Percentiles rank a stretch among this genome's conserved stretches.
Conservation (phyloP, 371 early-diverging fungal genomes). For the Mortierella sp. region DNA sequence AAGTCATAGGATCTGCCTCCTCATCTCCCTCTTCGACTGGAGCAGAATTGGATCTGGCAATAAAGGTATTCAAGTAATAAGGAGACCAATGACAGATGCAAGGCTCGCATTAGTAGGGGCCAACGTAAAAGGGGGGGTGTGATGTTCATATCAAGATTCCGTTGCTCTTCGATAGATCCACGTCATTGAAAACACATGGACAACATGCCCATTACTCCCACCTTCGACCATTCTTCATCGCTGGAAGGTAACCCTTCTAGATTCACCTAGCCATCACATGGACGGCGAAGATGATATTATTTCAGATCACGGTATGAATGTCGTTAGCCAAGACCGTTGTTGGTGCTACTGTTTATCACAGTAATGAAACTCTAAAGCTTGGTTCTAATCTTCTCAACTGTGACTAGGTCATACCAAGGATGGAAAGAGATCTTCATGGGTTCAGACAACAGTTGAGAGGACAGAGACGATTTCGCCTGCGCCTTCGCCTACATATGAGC, state of each 20-base stretch:
- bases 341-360: not conserved
- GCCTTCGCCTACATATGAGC: constrained; percentile 34
- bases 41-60: constrained; percentile 44
- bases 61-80: constrained; percentile 31
- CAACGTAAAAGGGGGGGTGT: not conserved
- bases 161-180: constrained; percentile 27
- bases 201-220: constrained; percentile 43
- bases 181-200: constrained; percentile 50
- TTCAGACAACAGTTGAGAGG: constrained; percentile 27
- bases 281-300: constrained; percentile 29
- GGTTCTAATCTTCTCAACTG: not conserved
- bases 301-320: constrained; percentile 26
- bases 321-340: not conserved
- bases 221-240: constrained; percentile 50
- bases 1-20: constrained; percentile 34
- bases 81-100: not conserved
- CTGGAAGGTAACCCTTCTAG: constrained; percentile 38
- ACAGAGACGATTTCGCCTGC: constrained; percentile 35
- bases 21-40: constrained; percentile 26
- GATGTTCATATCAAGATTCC: not conserved
- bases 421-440: constrained; percentile 31
- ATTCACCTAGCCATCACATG: constrained; percentile 3
- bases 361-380: not conserved
- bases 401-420: constrained; percentile 22
- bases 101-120: not conserved